Evolutionary conservation across 1,284 basidiomycete genomes (phyloP), one percentile per base, ranked within the genome.

Genomic region (Malassezia obtusa): DNA sequence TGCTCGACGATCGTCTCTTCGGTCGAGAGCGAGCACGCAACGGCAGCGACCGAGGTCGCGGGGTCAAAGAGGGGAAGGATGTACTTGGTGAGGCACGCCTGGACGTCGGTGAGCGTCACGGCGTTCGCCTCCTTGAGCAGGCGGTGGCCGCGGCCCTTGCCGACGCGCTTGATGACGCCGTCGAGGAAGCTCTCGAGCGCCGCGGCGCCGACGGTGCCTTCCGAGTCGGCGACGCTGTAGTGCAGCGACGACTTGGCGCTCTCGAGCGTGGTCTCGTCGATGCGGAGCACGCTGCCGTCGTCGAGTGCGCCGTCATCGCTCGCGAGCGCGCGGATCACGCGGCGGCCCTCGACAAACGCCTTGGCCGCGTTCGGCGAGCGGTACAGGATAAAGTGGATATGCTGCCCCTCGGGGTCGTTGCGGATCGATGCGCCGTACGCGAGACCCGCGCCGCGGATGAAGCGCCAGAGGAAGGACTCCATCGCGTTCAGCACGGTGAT

Each of bases 181-280:
- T 66, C 62, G 24, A 64, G 49, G 45, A 69, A 71, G 40, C 57
- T 60, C 47, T 62, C 53, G 49, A 70, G 63, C 71, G 91, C 92
- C 32, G 91, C 90, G 59, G 83, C 80, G 17, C 82, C 81, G 28
- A 87, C 83, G 1, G 89, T 94, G 24, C 89, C 85, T 26, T 92
- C 86, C 41, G 80, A 79, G 65, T 83, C 82, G 0, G 91, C 83
- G 6, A 89, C 84, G 19, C 80, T 79, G 71, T 84, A 96, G 9
- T 92, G 89, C 63, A 95, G 83, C 49, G 83, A 87, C 54, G 86
- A 88, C 77, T 94, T 91, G 4, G 91, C 89, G 1, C 87, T 86
- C 65, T 96, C 91, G 17, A 99, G 77, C 9, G 84, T 83, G 4
- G 87, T 85, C 52, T 83, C 80, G 49, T 90, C 87, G 11, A 99